Evolutionary conservation across 352 stramenopile species (phyloP).

Genomic region (Saprolegnia parasitica): DNA sequence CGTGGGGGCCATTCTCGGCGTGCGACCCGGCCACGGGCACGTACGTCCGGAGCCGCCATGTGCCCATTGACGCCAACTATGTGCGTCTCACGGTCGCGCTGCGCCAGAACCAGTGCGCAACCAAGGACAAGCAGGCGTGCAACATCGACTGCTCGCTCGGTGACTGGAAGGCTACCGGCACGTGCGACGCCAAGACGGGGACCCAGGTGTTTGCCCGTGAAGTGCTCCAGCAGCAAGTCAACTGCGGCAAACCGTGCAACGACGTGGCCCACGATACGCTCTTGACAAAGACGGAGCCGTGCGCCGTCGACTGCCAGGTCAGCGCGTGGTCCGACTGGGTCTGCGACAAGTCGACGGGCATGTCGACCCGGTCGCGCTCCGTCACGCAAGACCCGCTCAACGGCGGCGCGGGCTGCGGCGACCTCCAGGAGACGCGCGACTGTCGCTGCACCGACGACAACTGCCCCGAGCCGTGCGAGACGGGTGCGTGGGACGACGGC

Average conservation of each 20-base stretch:
- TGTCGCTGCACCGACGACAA: background rate
- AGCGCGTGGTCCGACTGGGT: constrained; percentile 3
- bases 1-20: background rate
- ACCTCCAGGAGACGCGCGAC: background rate
- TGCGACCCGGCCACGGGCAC: constrained; percentile 6
- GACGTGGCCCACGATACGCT: constrained; percentile 9
- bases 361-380: background rate
- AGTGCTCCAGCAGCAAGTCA: background rate
- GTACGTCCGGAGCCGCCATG: background rate
- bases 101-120: background rate
- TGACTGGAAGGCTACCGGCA: background rate
- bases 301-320: constrained; percentile 4
- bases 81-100: constrained; percentile 6
- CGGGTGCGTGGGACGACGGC: background rate
- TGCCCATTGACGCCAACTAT: constrained; percentile 11
- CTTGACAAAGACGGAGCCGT: constrained; percentile 6
- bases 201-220: background rate
- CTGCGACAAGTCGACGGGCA: constrained; percentile 9
- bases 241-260: constrained; percentile 21
- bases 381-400: constrained; percentile 1
- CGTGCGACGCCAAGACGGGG: constrained; percentile 10
- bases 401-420: background rate
- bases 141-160: constrained; percentile 9
- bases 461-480: background rate
- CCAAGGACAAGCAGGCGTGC: background rate